Base-by-base conservation (phyloP, 805 yeast species). In the Ogataea paradorogensis region DNA sequence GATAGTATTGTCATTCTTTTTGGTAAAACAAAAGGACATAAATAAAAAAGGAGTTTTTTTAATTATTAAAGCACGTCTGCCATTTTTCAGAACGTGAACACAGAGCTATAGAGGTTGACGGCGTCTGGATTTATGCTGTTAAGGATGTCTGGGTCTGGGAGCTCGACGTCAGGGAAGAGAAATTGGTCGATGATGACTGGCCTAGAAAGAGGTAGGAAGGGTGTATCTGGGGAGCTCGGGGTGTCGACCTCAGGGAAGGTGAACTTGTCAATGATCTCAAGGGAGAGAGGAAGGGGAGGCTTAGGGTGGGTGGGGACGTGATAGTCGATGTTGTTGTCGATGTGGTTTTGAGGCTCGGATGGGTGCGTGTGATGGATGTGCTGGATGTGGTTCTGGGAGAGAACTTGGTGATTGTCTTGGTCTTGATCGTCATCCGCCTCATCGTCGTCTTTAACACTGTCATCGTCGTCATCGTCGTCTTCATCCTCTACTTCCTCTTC, bases 121-220 rank as follows among this genome's bases (percentile, higher is more conserved):
- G 35, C 45, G 6, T 41, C 45, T 15, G 45, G 45, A 9, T 40
- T 27, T n/a, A 48, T 39, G 32, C 34, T 21, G 25, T 35, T 25
- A 38, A 48, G 38, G 14, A 35, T 5, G 4, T 41, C 45, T 2
- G 40, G 20, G 20, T 48, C 48, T 2, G 35, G 35, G 22, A 20
- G 14, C 16, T 33, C 35, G n/a, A 52, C 53, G 9, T 45, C 51
- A 0, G 61, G 59, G 32, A 56, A 56, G 3, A 31, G 18, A 30
- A 55, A 55, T 7, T 44, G 37, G 11, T 53, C 58, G 22, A 53
- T 53, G 8, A 40, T 45, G 7, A 33, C 13, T 14, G 43, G 36
- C 24, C 30, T 26, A 11, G 38, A 40, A 4, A 28, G 31, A 9
- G 38, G 28, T 21, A 30, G 14, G 10, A 27, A 34, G 8, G 35